Percentiles rank a stretch among this genome's conserved stretches.
Evolutionary conservation across 2,329 filamentous ascomycete genomes (phyloP).

Genomic region (Penicillium carneum): DNA sequence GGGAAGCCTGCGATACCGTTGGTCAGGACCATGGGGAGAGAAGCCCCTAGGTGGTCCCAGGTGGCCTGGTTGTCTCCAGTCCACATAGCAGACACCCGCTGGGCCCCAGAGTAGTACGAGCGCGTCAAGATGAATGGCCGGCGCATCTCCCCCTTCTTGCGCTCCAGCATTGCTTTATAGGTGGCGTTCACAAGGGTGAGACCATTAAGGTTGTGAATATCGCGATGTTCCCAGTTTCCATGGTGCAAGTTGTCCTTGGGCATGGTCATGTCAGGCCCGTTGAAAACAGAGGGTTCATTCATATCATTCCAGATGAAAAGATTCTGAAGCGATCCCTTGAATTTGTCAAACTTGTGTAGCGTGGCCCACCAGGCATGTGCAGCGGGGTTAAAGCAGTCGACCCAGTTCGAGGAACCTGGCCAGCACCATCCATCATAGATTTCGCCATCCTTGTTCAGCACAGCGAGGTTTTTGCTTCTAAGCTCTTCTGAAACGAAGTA

Average conservation of each 20-base stretch:
- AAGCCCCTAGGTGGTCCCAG: conserved; percentile 88
- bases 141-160: conserved; percentile 82
- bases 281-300: conserved; percentile 99
- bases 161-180: conserved; percentile 79
- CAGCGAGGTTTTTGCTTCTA: conserved; percentile 80
- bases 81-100: conserved; percentile 95
- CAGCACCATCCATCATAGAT: conserved; percentile 98
- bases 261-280: conserved; percentile 97
- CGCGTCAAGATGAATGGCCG: conserved; percentile 93
- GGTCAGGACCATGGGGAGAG: conserved; percentile 90
- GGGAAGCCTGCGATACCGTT: conserved; percentile 93
- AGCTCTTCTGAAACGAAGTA: conserved; percentile 82
- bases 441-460: conserved; percentile 87
- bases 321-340: conserved; percentile 85
- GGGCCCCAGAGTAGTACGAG: conserved; percentile 88
- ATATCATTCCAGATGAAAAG: conserved; percentile 99
- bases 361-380: conserved; percentile 89
- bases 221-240: conserved; percentile 93
- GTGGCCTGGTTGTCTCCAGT: conserved; percentile 95
- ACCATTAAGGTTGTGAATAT: conserved; percentile 94
- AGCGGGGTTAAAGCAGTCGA: conserved; percentile 94
- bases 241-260: conserved; percentile 96
- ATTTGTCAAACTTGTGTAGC: conserved; percentile 85
- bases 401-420: conserved; percentile 95
- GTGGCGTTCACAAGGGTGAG: conserved; percentile 96